Conservation (phyloP, 2,329 filamentous ascomycete genomes). For the Myriosclerotinia curreyana region DNA sequence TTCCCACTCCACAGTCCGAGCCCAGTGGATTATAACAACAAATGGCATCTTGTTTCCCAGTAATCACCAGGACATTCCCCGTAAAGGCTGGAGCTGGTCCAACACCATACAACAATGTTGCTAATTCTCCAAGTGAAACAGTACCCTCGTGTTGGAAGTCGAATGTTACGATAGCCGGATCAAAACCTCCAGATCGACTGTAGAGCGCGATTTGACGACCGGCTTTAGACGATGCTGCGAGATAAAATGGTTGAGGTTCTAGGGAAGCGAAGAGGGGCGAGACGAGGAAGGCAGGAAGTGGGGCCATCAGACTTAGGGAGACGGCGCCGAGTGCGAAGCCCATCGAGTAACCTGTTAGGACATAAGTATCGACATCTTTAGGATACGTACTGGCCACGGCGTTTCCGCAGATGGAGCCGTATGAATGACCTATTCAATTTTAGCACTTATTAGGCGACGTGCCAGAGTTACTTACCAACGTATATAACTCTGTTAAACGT, state of each 20-base stretch:
- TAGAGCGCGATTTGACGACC: background rate
- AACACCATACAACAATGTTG: background rate
- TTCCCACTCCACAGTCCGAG: background rate
- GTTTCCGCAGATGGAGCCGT: background rate
- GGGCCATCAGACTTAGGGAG: background rate
- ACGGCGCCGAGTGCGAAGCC: background rate
- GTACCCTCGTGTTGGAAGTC: slow-evolving; percentile 1
- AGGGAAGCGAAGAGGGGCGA: background rate
- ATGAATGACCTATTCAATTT: background rate
- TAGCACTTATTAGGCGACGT: background rate
- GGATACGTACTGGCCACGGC: background rate
- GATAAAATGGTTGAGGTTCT: background rate
- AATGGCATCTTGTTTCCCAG: slow-evolving; percentile 2
- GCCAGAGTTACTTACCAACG: background rate
- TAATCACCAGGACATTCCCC: background rate
- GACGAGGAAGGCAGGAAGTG: background rate
- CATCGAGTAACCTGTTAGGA: background rate
- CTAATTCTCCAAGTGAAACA: background rate
- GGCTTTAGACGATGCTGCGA: background rate
- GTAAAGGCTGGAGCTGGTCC: background rate
- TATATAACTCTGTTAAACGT: background rate
- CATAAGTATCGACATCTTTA: background rate
- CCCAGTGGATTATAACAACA: background rate
- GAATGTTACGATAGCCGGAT: background rate
- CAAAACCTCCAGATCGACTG: background rate